These are phyloP conservation scores for Fomes fomentarius DNA, from an alignment of 1,284 basidiomycete genomes.

Conservation along the genomic window DNA sequence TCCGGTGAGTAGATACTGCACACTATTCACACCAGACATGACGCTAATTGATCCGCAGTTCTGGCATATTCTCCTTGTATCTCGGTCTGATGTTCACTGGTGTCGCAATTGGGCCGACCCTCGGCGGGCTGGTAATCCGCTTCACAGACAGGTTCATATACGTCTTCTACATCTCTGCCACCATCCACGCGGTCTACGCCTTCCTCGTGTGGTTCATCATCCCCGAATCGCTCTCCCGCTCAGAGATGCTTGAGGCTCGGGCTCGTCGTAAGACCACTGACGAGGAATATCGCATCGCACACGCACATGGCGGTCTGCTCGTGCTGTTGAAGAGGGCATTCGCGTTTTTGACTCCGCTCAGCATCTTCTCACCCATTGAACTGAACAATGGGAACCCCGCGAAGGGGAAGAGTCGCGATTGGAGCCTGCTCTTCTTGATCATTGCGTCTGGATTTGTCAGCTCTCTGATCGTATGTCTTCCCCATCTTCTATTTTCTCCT, in stretches of 20 bases:
- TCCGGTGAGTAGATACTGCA: constrained; percentile 44
- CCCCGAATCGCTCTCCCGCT: constrained; percentile 73
- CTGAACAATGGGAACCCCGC: constrained; percentile 38
- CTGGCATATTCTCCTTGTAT: constrained; percentile 64
- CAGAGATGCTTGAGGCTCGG: constrained; percentile 41
- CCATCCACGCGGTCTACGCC: constrained; percentile 52
- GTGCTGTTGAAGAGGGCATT: constrained; percentile 44
- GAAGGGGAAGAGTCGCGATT: constrained; percentile 56
- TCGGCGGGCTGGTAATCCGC: constrained; percentile 70
- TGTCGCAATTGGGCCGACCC: constrained; percentile 71
- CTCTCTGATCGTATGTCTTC: constrained; percentile 52
- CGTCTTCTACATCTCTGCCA: constrained; percentile 70
- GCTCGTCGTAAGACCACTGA: constrained; percentile 36
- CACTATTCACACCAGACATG: too few relatives aligned
- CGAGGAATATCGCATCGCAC: constrained; percentile 18
- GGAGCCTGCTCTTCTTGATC: constrained; percentile 68
- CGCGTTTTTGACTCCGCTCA: constrained; percentile 66
- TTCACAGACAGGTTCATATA: constrained; percentile 60
- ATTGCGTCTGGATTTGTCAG: constrained; percentile 56
- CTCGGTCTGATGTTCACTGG: constrained; percentile 68
- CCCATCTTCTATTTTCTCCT: neutral
- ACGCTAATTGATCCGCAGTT: too few relatives aligned
- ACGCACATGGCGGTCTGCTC: constrained; percentile 20
- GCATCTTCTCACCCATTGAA: constrained; percentile 60
- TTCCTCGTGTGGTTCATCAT: constrained; percentile 60